Percentiles rank a stretch among this genome's conserved stretches.
Conservation (phyloP, 768 basidiomycete species). For the Mycena floridula region DNA sequence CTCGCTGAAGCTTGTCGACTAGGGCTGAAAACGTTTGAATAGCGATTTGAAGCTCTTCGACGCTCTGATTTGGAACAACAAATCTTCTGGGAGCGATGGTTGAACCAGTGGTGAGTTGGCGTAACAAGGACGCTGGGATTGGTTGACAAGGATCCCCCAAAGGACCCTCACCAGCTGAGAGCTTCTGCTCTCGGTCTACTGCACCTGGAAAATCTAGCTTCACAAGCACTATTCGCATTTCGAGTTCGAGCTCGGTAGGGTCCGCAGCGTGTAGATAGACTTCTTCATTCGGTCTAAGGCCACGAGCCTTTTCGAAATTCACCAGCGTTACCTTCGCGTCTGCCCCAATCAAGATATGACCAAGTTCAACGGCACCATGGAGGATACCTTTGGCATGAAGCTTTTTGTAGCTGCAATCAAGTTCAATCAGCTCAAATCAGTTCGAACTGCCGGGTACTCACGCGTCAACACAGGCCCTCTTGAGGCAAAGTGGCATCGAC, state of each 20-base stretch:
- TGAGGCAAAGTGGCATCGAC: constrained; percentile 54
- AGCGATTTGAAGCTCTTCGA: constrained; percentile 8
- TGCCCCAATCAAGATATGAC: constrained; percentile 49
- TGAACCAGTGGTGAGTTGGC: not conserved
- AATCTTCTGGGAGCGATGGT: constrained; percentile 8
- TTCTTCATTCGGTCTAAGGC: constrained; percentile 16
- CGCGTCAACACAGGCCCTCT: no score
- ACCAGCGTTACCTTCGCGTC: constrained; percentile 48
- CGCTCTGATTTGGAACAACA: constrained; percentile 14
- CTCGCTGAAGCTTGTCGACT: constrained; percentile 1
- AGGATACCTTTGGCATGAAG: constrained; percentile 42
- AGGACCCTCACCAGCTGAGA: not conserved
- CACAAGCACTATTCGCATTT: constrained; percentile 52
- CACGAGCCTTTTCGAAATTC: constrained; percentile 42
- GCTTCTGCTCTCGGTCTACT: constrained; percentile 8
- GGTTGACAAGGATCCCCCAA: not conserved
- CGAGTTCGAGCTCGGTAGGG: constrained; percentile 35
- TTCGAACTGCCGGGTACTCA: no score
- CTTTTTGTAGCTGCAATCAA: constrained; percentile 38
- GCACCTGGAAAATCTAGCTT: constrained; percentile 37
- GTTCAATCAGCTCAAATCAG: no score
- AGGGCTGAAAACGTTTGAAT: constrained; percentile 9
- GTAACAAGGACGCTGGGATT: not conserved
- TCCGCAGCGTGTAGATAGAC: constrained; percentile 31
- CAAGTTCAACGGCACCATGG: constrained; percentile 40